Percentiles rank a stretch among this genome's conserved stretches.
phyloP scores from a whole-genome alignment of 306 rosid genomes.

The Quercus wislizeni region DNA sequence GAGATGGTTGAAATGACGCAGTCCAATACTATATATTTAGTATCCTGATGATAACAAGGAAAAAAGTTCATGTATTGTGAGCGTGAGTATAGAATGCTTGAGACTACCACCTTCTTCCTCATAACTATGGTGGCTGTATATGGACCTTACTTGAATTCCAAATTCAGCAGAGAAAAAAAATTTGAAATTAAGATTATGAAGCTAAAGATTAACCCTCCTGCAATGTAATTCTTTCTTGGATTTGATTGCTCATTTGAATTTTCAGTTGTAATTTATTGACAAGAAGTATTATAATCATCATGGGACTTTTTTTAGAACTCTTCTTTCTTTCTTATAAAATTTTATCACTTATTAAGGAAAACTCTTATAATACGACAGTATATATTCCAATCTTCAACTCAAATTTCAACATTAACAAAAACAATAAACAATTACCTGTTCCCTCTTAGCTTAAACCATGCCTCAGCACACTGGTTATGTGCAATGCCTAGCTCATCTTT shows the following conservation, averaged over 20 bases:
- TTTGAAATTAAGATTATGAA: too few relatives aligned
- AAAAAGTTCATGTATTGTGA: background rate
- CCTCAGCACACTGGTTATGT: slow-evolving; percentile 87
- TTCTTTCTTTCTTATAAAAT: too few relatives aligned
- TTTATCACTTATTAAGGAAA: background rate
- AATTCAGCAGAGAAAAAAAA: background rate
- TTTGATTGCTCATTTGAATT: too few relatives aligned
- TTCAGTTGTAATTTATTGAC: too few relatives aligned
- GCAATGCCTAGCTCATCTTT: slow-evolving; percentile 88
- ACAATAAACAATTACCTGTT: slow-evolving; percentile 62
- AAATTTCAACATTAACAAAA: slow-evolving; percentile 3
- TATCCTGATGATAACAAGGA: background rate
- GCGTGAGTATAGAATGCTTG: background rate
- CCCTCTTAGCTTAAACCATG: slow-evolving; percentile 87
- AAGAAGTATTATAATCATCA: too few relatives aligned
- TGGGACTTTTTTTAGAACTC: too few relatives aligned
- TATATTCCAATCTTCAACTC: slow-evolving; percentile 4
- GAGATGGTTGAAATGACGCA: background rate
- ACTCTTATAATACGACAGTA: background rate
- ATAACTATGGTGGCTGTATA: background rate
- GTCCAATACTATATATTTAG: background rate
- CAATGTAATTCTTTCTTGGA: too few relatives aligned
- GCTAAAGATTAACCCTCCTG: too few relatives aligned
- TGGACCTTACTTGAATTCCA: background rate
- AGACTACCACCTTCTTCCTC: too few relatives aligned